These are phyloP conservation scores for Simplicillium sp. DNA, from an alignment of 2,329 filamentous ascomycete genomes.

Conservation along the genomic window DNA sequence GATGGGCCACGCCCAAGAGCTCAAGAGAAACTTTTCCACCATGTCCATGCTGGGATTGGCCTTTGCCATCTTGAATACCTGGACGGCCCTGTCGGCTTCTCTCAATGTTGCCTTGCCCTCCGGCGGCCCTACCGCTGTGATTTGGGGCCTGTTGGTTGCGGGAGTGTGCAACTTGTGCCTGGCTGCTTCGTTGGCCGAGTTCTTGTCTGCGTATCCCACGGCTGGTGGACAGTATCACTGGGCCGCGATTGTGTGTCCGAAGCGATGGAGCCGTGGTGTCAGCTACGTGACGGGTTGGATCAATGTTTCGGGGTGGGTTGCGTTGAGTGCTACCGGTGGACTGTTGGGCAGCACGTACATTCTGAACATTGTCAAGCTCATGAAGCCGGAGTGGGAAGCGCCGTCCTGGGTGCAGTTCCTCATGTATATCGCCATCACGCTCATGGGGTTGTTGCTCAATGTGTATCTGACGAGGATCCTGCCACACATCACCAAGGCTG, in stretches of 20 bases:
- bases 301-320: constrained; percentile 63
- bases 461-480: constrained; percentile 47
- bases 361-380: constrained; percentile 53
- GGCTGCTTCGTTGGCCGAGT: constrained; percentile 61
- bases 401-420: constrained; percentile 64
- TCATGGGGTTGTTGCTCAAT: constrained; percentile 54
- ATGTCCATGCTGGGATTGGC: constrained; percentile 37
- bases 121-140: constrained; percentile 60
- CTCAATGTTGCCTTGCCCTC: constrained; percentile 49
- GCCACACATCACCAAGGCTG: constrained; percentile 56
- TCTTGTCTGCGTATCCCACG: constrained; percentile 53
- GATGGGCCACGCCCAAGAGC: constrained; percentile 38
- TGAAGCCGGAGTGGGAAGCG: constrained; percentile 45
- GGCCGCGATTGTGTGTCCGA: constrained; percentile 56
- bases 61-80: constrained; percentile 40
- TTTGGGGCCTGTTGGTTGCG: constrained; percentile 60
- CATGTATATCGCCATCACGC: constrained; percentile 57
- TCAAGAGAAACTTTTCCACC: constrained; percentile 39
- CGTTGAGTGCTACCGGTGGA: constrained; percentile 57
- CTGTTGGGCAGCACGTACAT: constrained; percentile 59
- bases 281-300: constrained; percentile 68
- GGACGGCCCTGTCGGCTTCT: constrained; percentile 38
- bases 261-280: constrained; percentile 48
- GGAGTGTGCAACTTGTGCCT: constrained; percentile 63
- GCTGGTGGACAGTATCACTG: constrained; percentile 62